These are phyloP conservation scores for Alternaria hordeiaustralica DNA, from an alignment of 2,329 filamentous ascomycete species.

Conservation along the genomic window DNA sequence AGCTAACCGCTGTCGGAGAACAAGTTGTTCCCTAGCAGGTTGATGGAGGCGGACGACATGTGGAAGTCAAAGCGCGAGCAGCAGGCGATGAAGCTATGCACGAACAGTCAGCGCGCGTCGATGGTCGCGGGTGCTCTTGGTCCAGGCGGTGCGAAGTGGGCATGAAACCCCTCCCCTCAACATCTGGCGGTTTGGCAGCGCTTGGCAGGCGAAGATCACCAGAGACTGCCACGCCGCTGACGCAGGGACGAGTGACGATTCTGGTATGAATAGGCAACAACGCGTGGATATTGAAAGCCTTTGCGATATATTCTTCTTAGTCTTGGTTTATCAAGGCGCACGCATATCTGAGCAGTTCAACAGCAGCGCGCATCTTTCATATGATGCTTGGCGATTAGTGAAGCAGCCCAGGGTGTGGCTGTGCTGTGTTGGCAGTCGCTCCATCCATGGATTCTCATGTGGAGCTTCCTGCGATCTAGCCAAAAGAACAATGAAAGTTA, in stretches of 20 bases:
- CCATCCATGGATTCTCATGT: conserved; percentile 6
- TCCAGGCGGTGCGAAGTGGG: conserved; percentile 24
- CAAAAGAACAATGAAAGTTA: neutral
- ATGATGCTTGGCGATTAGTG: conserved; percentile 11
- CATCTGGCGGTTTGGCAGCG: conserved; percentile 20
- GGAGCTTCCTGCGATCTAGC: conserved; percentile 13
- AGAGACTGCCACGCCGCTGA: conserved; percentile 1
- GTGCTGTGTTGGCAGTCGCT: conserved; percentile 10
- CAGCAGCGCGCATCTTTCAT: neutral
- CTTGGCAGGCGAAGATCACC: conserved; percentile 21
- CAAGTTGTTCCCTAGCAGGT: conserved; percentile 43
- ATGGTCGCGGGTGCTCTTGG: conserved; percentile 35
- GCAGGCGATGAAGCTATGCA: conserved; percentile 21
- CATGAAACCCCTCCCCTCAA: conserved; percentile 23
- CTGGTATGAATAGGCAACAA: neutral
- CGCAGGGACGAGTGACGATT: neutral
- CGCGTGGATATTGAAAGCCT: neutral
- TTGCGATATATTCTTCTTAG: neutral
- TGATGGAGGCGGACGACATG: conserved; percentile 46
- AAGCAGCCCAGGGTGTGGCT: conserved; percentile 21
- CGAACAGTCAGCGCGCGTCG: conserved; percentile 43
- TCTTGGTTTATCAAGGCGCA: neutral
- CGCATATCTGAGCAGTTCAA: neutral
- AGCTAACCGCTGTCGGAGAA: conserved; percentile 49
- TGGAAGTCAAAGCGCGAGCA: conserved; percentile 31